These are phyloP conservation scores for Neobulgaria alba DNA, from an alignment of 2,329 filamentous ascomycete genomes.

Conservation along the genomic window DNA sequence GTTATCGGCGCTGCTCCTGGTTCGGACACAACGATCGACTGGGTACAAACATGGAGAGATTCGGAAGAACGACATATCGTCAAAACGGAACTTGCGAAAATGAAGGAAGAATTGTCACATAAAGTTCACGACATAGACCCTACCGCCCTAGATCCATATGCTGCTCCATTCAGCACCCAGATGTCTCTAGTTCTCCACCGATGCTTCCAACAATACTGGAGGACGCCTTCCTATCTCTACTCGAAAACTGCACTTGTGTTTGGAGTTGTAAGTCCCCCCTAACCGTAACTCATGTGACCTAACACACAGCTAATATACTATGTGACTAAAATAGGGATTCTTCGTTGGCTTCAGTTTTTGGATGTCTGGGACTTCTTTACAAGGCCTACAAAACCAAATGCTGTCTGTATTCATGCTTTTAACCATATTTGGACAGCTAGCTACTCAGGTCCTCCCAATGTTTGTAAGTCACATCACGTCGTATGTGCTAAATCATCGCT, in stretches of 20 bases:
- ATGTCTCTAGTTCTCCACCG: conserved; percentile 46
- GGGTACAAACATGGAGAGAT: conserved; percentile 51
- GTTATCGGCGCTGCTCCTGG: conserved; percentile 55
- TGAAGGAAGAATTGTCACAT: conserved; percentile 37
- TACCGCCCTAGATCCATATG: conserved; percentile 45
- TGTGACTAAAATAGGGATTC: too few species aligned
- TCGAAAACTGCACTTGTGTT: conserved; percentile 25
- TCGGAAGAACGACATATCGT: conserved; percentile 38
- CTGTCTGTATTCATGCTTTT: conserved; percentile 73
- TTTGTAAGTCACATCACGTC: conserved; percentile 62
- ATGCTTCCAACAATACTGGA: conserved; percentile 58
- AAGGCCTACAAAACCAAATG: conserved; percentile 62
- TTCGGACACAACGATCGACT: conserved; percentile 52
- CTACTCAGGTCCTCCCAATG: conserved; percentile 69
- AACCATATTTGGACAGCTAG: conserved; percentile 63
- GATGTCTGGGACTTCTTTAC: conserved; percentile 46
- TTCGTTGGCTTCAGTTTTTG: conserved; percentile 70
- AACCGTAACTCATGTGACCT: too few species aligned
- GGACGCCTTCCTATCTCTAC: conserved; percentile 50
- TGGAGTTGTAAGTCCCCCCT: too few species aligned
- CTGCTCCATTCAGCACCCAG: conserved; percentile 51
- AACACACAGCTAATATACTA: too few species aligned
- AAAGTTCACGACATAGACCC: conserved; percentile 20
- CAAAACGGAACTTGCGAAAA: conserved; percentile 41
- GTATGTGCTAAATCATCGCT: conserved; percentile 71